phyloP scores from a whole-genome alignment of 495 filamentous ascomycete species.

The Neurospora pannonica region DNA sequence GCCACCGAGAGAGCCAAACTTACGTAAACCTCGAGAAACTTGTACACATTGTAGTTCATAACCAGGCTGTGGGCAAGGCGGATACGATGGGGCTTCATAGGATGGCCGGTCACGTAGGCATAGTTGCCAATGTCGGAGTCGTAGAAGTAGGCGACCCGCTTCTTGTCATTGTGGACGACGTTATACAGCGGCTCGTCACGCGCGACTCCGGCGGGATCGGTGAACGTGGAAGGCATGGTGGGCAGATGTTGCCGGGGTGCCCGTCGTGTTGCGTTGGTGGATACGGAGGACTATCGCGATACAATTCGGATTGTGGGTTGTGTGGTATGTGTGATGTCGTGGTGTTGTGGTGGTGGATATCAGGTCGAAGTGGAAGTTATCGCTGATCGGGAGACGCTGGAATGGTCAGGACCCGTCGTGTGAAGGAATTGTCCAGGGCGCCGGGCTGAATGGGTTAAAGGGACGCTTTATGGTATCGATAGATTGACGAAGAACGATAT shows the following conservation, averaged over 20 bases:
- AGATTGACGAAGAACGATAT: neutral
- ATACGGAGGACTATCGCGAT: neutral
- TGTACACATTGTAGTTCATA: conserved; percentile 98
- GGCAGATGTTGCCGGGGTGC: neutral
- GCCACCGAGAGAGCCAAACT: conserved; percentile 24
- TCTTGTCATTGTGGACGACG: conserved; percentile 30
- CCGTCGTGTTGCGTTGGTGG: neutral
- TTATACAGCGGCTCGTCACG: conserved; percentile 23
- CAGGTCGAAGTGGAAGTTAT: neutral
- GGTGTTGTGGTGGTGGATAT: neutral
- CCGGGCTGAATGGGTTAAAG: too few species aligned
- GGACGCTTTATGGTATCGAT: neutral
- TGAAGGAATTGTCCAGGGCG: neutral
- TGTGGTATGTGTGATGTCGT: neutral
- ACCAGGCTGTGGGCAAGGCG: conserved; percentile 93
- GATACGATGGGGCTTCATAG: conserved; percentile 99
- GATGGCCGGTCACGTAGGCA: conserved; percentile 95
- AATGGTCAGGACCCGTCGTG: neutral
- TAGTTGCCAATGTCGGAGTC: conserved; percentile 95
- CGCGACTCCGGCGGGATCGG: conserved; percentile 25
- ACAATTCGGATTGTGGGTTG: neutral
- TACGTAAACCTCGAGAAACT: conserved; percentile 98
- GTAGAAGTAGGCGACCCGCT: conserved; percentile 93
- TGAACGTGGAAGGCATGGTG: conserved; percentile 14
- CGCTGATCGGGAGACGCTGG: neutral